Conservation (phyloP, 2,329 filamentous ascomycete species). For the Diaporthe sp. region DNA sequence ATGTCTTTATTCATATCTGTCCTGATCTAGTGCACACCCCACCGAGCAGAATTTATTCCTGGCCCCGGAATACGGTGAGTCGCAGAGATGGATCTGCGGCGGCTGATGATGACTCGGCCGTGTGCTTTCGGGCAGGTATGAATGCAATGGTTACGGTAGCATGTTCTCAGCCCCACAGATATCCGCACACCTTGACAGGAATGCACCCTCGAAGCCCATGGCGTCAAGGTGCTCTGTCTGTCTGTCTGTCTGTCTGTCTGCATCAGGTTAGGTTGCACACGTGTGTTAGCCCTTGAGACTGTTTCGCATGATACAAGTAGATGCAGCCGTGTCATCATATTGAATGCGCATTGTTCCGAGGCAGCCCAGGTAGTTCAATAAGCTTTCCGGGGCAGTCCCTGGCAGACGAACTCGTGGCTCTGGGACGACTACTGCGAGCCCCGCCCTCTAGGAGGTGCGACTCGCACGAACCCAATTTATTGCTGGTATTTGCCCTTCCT, state of each 20-base stretch:
- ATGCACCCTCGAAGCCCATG: not conserved
- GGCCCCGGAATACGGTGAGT: conserved; percentile 20
- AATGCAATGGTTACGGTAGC: not conserved
- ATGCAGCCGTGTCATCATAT: conserved; percentile 1
- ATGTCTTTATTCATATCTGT: conserved; percentile 4
- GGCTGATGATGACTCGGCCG: conserved; percentile 28
- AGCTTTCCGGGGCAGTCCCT: conserved; percentile 23
- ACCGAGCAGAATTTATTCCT: conserved; percentile 2
- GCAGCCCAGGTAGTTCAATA: not conserved
- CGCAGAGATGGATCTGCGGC: conserved; percentile 8
- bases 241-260: not conserved
- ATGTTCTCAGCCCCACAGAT: conserved; percentile 10
- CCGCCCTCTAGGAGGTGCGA: conserved; percentile 8
- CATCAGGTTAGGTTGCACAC: not conserved
- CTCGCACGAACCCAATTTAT: conserved; percentile 8
- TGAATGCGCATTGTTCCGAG: conserved; percentile 1
- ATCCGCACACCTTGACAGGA: not conserved
- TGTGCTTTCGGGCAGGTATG: not conserved
- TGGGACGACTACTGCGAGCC: conserved; percentile 9
- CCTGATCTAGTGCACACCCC: conserved; percentile 11
- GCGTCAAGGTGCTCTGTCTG: not conserved
- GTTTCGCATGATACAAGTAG: not conserved
- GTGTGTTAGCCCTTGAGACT: not conserved
- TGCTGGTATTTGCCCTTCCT: not conserved
- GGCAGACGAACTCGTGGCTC: conserved; percentile 8